Evolutionary conservation across 768 basidiomycete species (phyloP), one percentile per base, ranked within the genome.

Genomic region (Leucocoprinus leucothites): DNA sequence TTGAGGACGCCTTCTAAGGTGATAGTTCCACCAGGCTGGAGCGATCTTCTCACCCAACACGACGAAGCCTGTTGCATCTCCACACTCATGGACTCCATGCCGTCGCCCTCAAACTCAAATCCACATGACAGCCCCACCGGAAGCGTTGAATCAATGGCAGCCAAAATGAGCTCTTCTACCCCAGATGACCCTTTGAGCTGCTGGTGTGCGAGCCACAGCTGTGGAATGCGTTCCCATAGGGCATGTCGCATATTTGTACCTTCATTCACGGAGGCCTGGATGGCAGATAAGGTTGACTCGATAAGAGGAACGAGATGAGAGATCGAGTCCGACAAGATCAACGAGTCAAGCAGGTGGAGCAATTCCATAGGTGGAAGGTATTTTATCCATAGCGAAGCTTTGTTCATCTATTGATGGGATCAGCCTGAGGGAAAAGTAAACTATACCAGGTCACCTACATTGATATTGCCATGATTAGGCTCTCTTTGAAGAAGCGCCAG

Each of bases 351-450:
- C 5, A 81, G 67, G 4, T 65, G 58, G 3, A 82, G 67, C 2
- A 84, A 63, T 14, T 75, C 74, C 2, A 68, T 60, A 2, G 67
- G 61, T 4, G 70, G 64, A 60, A 86, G 75, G 61, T 79, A 87
- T 38, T 70, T 74, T 41, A 87, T 70, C 89, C 89, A 91, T 13
- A 78, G 57, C 2, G 68, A 60, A 2, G 69, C 67, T 43, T 53
- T 25, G n/a, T 48, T 3, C 53, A 38, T 2, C 18, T 21, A n/a
- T 8, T 13, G 14, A 38, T 11, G 11, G 38, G 3, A 13, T 41
- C 52, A 25, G 47, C 22, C 14, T 9, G 16, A 47, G 18, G 19
- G 31, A 31, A 28, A 26, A 28, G 3, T 3, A 16, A 51, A 21
- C 16, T 22, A 11, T 36, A 21, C 4, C 25, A 11, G 35, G 11